Conservation (phyloP, 495 filamentous ascomycete species). For the Massariosphaeria phaeospora region DNA sequence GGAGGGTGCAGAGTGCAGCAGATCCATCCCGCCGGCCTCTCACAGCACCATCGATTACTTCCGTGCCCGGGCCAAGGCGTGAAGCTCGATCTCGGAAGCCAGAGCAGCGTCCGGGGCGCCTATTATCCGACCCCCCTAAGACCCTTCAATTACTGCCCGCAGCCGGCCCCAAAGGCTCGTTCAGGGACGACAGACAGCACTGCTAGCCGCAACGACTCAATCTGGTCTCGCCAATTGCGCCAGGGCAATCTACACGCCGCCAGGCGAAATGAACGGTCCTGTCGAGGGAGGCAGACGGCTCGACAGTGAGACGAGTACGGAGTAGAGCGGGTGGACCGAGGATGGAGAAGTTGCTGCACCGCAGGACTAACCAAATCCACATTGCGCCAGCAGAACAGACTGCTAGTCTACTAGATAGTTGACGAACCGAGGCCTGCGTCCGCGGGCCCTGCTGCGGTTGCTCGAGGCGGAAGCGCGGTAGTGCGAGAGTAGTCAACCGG, state of each 20-base stretch:
- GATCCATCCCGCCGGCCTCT: constrained; percentile 26
- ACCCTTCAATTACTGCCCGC: background rate
- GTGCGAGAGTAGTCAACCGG: too few species aligned
- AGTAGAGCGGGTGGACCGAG: constrained; percentile 9
- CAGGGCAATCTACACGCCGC: constrained; percentile 13
- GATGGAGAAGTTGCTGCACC: background rate
- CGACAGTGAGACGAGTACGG: constrained; percentile 19
- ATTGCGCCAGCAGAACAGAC: background rate
- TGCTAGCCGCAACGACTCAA: constrained; percentile 11
- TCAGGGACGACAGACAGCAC: constrained; percentile 15
- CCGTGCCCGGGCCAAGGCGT: constrained; percentile 21
- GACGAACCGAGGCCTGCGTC: constrained; percentile 10
- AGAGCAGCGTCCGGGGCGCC: constrained; percentile 30
- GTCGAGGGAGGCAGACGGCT: constrained; percentile 8
- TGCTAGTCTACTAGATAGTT: background rate
- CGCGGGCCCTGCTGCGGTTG: constrained; percentile 21
- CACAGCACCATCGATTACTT: constrained; percentile 28
- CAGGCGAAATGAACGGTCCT: constrained; percentile 14
- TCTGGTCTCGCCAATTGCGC: constrained; percentile 14
- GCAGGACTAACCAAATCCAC: background rate
- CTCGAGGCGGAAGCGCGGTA: constrained; percentile 15
- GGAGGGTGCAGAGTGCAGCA: constrained; percentile 7
- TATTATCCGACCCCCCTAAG: constrained; percentile 24
- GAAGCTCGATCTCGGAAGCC: constrained; percentile 36
- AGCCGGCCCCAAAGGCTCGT: background rate